A percentile compares a stretch with the other conserved stretches of the same genome.
phyloP scores from a whole-genome alignment of 169 alveolate species.

The Cryptosporidium parvum region DNA sequence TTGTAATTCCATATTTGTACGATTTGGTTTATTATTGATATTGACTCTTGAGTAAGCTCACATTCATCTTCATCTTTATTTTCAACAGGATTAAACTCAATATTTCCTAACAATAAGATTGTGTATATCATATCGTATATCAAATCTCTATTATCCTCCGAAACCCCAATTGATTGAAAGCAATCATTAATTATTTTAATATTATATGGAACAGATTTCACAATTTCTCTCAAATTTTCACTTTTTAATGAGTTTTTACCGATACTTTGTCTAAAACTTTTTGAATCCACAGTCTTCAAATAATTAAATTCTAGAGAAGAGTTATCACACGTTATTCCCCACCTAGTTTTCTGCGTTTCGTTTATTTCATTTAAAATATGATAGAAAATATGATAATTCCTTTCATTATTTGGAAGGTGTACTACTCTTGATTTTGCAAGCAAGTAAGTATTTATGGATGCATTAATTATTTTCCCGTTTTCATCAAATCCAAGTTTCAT shows the following conservation, averaged over 20 bases:
- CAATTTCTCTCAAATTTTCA: slow-evolving; percentile 8
- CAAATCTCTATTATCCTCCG: background rate
- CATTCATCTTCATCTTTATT: slow-evolving; percentile 61
- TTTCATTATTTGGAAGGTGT: slow-evolving; percentile 79
- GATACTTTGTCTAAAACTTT: background rate
- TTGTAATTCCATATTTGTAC: slow-evolving; percentile 21
- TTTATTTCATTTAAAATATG: slow-evolving; percentile 48
- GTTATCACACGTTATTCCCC: background rate
- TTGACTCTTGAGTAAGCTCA: slow-evolving; percentile 29
- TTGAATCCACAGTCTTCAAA: slow-evolving; percentile 14
- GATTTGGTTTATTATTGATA: slow-evolving; percentile 11
- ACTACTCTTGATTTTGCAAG: slow-evolving; percentile 81
- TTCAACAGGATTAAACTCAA: slow-evolving; percentile 36
- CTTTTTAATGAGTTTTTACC: background rate
- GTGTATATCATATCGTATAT: slow-evolving; percentile 42
- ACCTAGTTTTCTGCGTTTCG: slow-evolving; percentile 16
- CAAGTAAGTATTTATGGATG: slow-evolving; percentile 80
- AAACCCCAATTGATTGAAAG: slow-evolving; percentile 59
- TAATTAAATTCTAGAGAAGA: slow-evolving; percentile 28
- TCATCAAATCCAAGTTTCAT: slow-evolving; percentile 74
- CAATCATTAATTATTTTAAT: slow-evolving; percentile 45
- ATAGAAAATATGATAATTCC: slow-evolving; percentile 77
- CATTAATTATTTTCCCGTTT: slow-evolving; percentile 54
- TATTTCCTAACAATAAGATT: slow-evolving; percentile 54
- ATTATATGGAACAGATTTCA: slow-evolving; percentile 34